Base-by-base conservation (phyloP, 2,329 filamentous ascomycete genomes). In the Alternaria angustiovoidea region DNA sequence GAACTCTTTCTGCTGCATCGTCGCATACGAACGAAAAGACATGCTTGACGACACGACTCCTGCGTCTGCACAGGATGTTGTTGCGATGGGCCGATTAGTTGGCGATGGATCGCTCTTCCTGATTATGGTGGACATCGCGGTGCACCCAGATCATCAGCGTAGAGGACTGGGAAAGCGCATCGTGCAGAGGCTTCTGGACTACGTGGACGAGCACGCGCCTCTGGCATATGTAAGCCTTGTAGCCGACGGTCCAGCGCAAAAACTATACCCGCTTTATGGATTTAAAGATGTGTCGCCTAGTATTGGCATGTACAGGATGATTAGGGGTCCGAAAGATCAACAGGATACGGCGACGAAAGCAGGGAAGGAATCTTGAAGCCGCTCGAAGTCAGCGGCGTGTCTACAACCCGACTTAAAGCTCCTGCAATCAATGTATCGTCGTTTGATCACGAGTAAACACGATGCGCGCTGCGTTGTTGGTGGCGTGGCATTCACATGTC, bases 81-180 rank as follows among this genome's bases (percentile, higher is more conserved):
- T 85, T 6, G 83, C 75, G 0, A 86, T 85, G 84, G 84, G 83
- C 49, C 80, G 84, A 20, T 75, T 86, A 26, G 75, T 85, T 57
- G 81, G 83, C 12, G 84, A 86, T 61, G 83, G 84, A 7, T 81
- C 80, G 6, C 83, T 84, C 75, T 85, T 85, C 64, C 84, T 85
- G 53, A 73, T 81, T 43, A 77, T 86, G 51, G 80, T 80, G 20
- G 84, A 86, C 65, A 82, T 86, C 71, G 82, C 81, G 2, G 81
- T 84, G n/a, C 74, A 83, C 46, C 81, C 83, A 6, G 77, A 74
- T 7, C 83, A 86, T 59, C 83, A 83, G 61, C 78, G 81, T 11
- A 79, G 77, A 51, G 83, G 84, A 0, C 67, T 86, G 1, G 84
- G 81, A 8, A 80, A 82, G 51, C 73, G 75, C 22, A 76, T 86